Percentiles rank a stretch among this genome's conserved stretches.
These are phyloP conservation scores for Anisodus acutangulus DNA, from an alignment of 257 asterid genomes.

Conservation along the genomic window DNA sequence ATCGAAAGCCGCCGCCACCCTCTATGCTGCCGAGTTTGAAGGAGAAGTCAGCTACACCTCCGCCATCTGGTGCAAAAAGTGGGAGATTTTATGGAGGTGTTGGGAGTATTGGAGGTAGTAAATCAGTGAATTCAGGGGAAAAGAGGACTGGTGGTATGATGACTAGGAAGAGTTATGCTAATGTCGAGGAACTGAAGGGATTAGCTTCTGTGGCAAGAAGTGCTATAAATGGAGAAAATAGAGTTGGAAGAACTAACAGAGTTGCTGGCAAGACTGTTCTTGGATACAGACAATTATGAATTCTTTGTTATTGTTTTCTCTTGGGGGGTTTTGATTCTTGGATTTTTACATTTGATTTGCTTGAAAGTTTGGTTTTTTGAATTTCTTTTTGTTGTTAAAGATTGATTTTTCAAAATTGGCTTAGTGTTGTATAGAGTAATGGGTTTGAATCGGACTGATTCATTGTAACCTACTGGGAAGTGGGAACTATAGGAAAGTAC, in stretches of 20 bases:
- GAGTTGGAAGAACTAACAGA: constrained; percentile 38
- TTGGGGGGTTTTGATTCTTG: constrained; percentile 33
- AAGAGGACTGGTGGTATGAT: constrained; percentile 69
- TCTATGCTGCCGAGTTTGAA: constrained; percentile 56
- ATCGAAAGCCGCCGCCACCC: constrained; percentile 77
- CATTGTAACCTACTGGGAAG: not conserved
- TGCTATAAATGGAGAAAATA: constrained; percentile 55
- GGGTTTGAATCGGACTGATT: not conserved
- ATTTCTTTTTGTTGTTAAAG: not conserved
- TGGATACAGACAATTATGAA: constrained; percentile 40
- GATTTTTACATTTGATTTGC: not conserved
- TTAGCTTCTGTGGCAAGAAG: constrained; percentile 56
- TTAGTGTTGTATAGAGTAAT: constrained; percentile 21
- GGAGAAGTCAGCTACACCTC: constrained; percentile 62
- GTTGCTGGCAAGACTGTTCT: constrained; percentile 56
- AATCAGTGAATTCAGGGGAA: constrained; percentile 73
- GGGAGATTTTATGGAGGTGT: constrained; percentile 45
- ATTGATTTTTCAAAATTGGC: not conserved
- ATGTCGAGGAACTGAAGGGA: constrained; percentile 69
- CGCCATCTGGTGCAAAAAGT: constrained; percentile 46
- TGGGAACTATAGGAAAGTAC: not conserved
- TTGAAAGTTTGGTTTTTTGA: constrained; percentile 30
- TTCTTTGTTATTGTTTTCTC: not conserved
- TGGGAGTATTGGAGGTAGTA: constrained; percentile 58
- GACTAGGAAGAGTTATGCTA: constrained; percentile 85